Evolutionary conservation across 202 grass and related monocot species (phyloP), one percentile per base, ranked within the genome.

Genomic region (Saccharum hybrid): DNA sequence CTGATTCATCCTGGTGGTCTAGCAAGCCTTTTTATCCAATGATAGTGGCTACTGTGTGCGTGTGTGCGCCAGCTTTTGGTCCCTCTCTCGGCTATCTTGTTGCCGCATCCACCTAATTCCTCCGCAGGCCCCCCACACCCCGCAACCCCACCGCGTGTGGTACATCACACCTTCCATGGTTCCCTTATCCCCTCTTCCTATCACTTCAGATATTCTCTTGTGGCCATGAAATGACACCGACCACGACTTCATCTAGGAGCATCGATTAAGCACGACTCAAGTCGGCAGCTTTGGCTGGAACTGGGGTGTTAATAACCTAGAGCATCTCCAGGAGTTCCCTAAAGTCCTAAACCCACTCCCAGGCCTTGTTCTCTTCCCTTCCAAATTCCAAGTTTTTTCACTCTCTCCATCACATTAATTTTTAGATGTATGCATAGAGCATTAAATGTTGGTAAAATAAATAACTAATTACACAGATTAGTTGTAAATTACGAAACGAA

Each of bases 81-180:
- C 74, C 72, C 66, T 66, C 65, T 66, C 78, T 81, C 84, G 81
- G 76, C 84, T 46, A 87, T 77, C 84, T 87, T 90, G 88, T 90
- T 87, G 88, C 88, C 84, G 88, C 88, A 81, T 90, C 81, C 84
- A 81, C 84, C 88, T 28, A 90, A 90, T 87, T 84, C 84, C 66
- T 36, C 66, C 66, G 36, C 63, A 75, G 22, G 80, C 13, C 81
- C 75, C 84, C 80, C 28, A 1, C 28, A 28, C 28, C n/a, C n/a
- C n/a, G n/a, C n/a, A n/a, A n/a, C n/a, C 48, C 48, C 84, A 71
- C 84, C 88, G 79, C 63, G 42, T 56, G 82, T 76, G 75, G 81
- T 48, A 75, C 80, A 86, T 76, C 81, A 90, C 84, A 72, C 88
- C 88, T 77, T 81, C 81, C 71, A 71, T 61, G 81, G 88, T 76